A percentile compares a stretch with the other conserved stretches of the same genome.
phyloP scores from a whole-genome alignment of 768 basidiomycete genomes.

The Mycena capillaripes region DNA sequence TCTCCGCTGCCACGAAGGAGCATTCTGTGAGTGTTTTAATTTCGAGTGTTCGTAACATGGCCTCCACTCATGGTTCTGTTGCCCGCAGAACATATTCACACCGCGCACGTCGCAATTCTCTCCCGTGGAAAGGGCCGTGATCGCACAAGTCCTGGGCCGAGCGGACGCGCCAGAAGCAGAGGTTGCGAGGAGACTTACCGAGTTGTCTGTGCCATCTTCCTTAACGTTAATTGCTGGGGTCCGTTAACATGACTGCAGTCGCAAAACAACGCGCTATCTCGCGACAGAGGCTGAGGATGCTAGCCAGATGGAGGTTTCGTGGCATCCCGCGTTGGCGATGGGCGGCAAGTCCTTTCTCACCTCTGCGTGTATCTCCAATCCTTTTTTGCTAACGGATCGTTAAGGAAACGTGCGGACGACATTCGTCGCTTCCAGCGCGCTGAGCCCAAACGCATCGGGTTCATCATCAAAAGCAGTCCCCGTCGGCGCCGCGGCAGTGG shows the following conservation, averaged over 20 bases:
- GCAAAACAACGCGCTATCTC: constrained; percentile 43
- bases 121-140: constrained; percentile 57
- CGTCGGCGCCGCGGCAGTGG: too few relatives aligned
- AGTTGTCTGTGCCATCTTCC: constrained; percentile 60
- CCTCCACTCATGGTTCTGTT: background rate
- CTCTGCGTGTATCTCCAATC: background rate
- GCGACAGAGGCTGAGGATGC: constrained; percentile 28
- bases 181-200: constrained; percentile 55
- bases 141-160: constrained; percentile 69
- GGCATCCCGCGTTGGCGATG: constrained; percentile 30
- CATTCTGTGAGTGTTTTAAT: constrained; percentile 57
- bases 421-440: constrained; percentile 19
- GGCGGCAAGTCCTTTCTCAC: constrained; percentile 17
- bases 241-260: constrained; percentile 44
- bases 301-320: constrained; percentile 15
- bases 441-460: background rate
- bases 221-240: background rate
- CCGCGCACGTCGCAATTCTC: constrained; percentile 58
- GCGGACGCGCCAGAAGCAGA: constrained; percentile 58
- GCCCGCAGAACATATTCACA: constrained; percentile 58
- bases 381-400: constrained; percentile 8
- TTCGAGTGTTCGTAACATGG: too few relatives aligned
- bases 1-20: constrained; percentile 58
- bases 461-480: too few relatives aligned
- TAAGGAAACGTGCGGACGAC: constrained; percentile 5